Evolutionary conservation across 2,329 filamentous ascomycete genomes (phyloP), one percentile per base, ranked within the genome.

Genomic region (Macrophomina phaseolina): DNA sequence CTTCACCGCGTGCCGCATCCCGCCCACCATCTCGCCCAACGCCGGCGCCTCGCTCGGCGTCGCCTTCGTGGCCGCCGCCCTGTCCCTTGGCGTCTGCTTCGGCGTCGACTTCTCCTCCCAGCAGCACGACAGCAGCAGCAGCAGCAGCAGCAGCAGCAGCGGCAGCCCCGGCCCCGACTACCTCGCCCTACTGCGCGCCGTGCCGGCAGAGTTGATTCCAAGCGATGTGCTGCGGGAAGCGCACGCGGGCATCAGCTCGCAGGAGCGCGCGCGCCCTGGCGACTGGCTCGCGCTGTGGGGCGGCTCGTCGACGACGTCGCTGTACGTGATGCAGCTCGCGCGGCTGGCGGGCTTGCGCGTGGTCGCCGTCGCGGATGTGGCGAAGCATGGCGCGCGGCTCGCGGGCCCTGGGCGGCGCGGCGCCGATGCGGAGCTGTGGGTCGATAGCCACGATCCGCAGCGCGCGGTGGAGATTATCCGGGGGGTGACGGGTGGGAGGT

Each of bases 271-370:
- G 0, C 80, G 81, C 49, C 71, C 77, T 0, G 90, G 89, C 0
- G 90, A 93, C 68, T 93, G 89, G 86, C 78, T 93, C 46, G 87
- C 87, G 1, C 86, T 93, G 55, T 93, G 91, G 90, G 91, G 91
- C 66, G 91, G 76, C 7, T 46, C 42, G 18, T 90, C 89, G 1
- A 91, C 89, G 0, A 91, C 89, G 1, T 90, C 90, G 0, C 85
- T 88, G 69, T 81, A 91, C 7, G 82, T 86, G 0, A 82, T 89
- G 4, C 90, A 93, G 72, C 82, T 93, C 1, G 90, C 90, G 0
- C 87, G 88, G 48, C 80, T 91, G 0, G 86, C 84, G 0, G 90
- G 90, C 0, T 76, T 93, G 0, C 85, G 82, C 38, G 89, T 91
- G 1, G 85, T 90, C 28, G 85, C 86, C 4, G 83, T 93, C 0